Percentiles rank a stretch among this genome's conserved stretches.
These are phyloP conservation scores for Musa balbisiana DNA, from an alignment of 202 grass and related monocot species.

Conservation along the genomic window DNA sequence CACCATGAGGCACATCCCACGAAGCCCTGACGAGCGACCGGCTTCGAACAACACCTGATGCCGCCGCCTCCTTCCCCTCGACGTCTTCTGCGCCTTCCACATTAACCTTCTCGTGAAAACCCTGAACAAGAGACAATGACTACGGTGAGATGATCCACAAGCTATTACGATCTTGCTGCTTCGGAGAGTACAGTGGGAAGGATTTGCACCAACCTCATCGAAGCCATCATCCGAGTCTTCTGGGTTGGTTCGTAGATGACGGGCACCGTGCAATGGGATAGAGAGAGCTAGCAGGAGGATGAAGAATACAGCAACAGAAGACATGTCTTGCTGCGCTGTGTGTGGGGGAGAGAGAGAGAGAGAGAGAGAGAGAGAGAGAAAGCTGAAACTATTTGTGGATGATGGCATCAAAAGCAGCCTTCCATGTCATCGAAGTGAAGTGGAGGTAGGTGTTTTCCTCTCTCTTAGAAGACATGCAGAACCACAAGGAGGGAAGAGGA, in stretches of 20 bases:
- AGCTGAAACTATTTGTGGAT: background rate
- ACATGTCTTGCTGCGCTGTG: background rate
- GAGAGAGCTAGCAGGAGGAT: background rate
- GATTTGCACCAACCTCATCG: background rate
- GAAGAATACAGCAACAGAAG: background rate
- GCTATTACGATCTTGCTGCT: too few relatives aligned
- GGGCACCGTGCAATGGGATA: background rate
- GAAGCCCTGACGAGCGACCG: background rate
- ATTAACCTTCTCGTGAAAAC: too few relatives aligned
- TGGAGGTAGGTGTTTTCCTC: background rate
- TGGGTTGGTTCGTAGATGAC: background rate
- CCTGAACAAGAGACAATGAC: too few relatives aligned
- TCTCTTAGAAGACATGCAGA: too few relatives aligned
- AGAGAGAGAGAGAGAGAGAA: background rate
- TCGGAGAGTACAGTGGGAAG: too few relatives aligned
- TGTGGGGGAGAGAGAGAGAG: background rate
- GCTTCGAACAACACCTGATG: background rate
- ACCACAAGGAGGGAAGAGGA: too few relatives aligned
- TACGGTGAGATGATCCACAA: too few relatives aligned
- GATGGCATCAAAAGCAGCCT: background rate
- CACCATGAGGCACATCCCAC: background rate
- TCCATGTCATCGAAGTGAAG: background rate
- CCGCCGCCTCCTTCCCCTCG: too few relatives aligned
- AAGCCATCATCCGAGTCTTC: background rate
- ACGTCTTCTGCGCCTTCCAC: too few relatives aligned